phyloP scores from a whole-genome alignment of 495 filamentous ascomycete genomes.

The Aspergillus campestris region DNA sequence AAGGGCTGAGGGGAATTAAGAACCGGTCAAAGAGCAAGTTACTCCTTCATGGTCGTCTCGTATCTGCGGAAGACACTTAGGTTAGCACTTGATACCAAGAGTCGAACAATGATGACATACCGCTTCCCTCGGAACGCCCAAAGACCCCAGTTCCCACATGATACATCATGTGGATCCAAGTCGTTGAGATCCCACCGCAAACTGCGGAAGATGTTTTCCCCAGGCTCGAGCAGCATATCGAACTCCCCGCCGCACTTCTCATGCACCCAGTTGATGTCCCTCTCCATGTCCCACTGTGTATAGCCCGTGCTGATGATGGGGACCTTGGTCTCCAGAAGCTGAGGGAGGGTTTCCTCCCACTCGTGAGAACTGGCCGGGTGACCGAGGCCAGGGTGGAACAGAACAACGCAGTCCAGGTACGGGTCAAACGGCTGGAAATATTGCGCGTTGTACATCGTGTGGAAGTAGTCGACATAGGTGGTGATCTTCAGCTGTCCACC shows the following conservation, averaged over 20 bases:
- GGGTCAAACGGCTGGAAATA: constrained; percentile 92
- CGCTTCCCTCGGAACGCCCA: constrained; percentile 98
- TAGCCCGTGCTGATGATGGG: constrained; percentile 93
- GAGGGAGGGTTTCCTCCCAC: constrained; percentile 83
- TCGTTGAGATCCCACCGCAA: constrained; percentile 96
- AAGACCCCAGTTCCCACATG: constrained; percentile 90
- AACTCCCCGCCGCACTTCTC: constrained; percentile 80
- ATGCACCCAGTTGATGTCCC: constrained; percentile 83
- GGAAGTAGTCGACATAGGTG: constrained; percentile 96
- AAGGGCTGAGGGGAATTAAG: background rate
- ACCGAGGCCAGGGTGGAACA: constrained; percentile 93
- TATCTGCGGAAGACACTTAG: constrained; percentile 23
- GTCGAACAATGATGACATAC: constrained; percentile 40
- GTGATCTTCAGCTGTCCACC: constrained; percentile 84
- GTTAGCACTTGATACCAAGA: background rate
- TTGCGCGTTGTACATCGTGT: constrained; percentile 83
- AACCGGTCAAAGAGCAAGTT: constrained; percentile 2
- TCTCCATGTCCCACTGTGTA: constrained; percentile 86
- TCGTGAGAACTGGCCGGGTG: constrained; percentile 89
- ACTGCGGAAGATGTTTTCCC: constrained; percentile 91
- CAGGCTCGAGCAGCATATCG: constrained; percentile 83
- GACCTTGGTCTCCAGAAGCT: constrained; percentile 87
- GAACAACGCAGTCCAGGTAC: constrained; percentile 92
- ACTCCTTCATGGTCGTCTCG: constrained; percentile 29
- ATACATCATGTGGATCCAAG: constrained; percentile 87